Evolutionary conservation across 2,329 filamentous ascomycete genomes (phyloP).

Genomic region (Drechslerella dactyloides): DNA sequence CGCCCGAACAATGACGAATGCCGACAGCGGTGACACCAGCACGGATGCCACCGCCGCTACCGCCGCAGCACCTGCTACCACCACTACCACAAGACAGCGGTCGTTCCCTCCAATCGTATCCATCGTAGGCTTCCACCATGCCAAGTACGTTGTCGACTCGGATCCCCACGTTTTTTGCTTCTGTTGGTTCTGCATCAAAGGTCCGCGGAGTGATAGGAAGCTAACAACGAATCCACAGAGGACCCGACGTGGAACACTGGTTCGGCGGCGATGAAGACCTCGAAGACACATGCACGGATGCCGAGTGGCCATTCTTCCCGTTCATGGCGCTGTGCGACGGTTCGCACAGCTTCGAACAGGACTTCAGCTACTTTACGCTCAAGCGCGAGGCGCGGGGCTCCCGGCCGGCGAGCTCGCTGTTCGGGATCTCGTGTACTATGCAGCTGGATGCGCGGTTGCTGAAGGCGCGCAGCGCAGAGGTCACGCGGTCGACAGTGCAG

Average conservation of each 20-base stretch:
- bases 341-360: slow-evolving; percentile 89
- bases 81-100: slow-evolving; percentile 16
- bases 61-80: neutral
- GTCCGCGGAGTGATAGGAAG: too few species aligned
- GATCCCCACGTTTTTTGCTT: neutral
- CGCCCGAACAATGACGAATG: slow-evolving; percentile 8
- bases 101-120: slow-evolving; percentile 73
- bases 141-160: slow-evolving; percentile 59
- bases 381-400: slow-evolving; percentile 59
- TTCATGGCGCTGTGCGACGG: slow-evolving; percentile 98
- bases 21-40: neutral
- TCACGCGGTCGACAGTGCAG: slow-evolving; percentile 96
- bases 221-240: slow-evolving; percentile 61
- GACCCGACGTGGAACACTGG: slow-evolving; percentile 93
- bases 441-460: slow-evolving; percentile 83
- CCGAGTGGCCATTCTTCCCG: slow-evolving; percentile 88
- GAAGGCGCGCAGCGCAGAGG: slow-evolving; percentile 79
- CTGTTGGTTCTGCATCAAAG: slow-evolving; percentile 11
- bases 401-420: slow-evolving; percentile 77
- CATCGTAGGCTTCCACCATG: slow-evolving; percentile 85
- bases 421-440: slow-evolving; percentile 92
- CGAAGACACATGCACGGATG: slow-evolving; percentile 77
- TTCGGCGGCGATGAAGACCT: slow-evolving; percentile 75
- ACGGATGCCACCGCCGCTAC: neutral
- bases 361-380: slow-evolving; percentile 98